Percentiles rank a stretch among this genome's conserved stretches.
Evolutionary conservation across 1,284 basidiomycete species (phyloP).

Genomic region (Moniliophthora roreri): DNA sequence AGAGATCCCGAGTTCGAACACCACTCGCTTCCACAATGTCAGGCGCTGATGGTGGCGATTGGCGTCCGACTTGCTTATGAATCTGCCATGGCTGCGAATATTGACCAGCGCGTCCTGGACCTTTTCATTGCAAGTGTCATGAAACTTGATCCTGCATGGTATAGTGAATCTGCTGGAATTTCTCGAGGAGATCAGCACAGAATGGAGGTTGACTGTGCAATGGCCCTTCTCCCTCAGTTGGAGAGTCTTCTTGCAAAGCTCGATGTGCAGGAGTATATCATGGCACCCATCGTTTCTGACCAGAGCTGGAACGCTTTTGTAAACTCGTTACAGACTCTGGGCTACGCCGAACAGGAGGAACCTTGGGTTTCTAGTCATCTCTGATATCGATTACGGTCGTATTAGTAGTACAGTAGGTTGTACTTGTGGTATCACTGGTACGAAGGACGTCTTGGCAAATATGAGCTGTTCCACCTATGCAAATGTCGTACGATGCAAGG

Average conservation of each 20-base stretch:
- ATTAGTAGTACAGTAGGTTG: too few relatives aligned
- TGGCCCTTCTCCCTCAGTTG: slow-evolving; percentile 9
- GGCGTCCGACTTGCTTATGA: slow-evolving; percentile 50
- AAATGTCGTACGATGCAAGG: too few relatives aligned
- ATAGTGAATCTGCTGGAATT: slow-evolving; percentile 14
- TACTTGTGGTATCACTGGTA: too few relatives aligned
- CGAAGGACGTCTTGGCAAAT: too few relatives aligned
- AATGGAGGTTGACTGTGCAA: slow-evolving; percentile 10
- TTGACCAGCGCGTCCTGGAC: slow-evolving; percentile 19
- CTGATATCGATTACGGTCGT: too few relatives aligned
- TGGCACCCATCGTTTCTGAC: slow-evolving; percentile 13
- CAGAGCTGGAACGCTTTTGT: slow-evolving; percentile 14
- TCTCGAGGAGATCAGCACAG: neutral
- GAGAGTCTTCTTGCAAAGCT: slow-evolving; percentile 9
- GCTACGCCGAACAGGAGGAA: too few relatives aligned
- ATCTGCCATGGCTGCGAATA: slow-evolving; percentile 34
- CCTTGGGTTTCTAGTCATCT: too few relatives aligned
- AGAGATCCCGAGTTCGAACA: slow-evolving; percentile 32
- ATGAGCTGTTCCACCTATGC: too few relatives aligned
- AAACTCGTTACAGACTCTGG: neutral
- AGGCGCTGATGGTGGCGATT: slow-evolving; percentile 38
- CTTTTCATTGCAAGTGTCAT: slow-evolving; percentile 22
- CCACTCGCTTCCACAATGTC: slow-evolving; percentile 37
- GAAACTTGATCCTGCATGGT: slow-evolving; percentile 19
- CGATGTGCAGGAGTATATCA: slow-evolving; percentile 11